Percentiles rank a stretch among this genome's conserved stretches.
Conservation (phyloP, 106 monocot species). For the Allium sativum region DNA sequence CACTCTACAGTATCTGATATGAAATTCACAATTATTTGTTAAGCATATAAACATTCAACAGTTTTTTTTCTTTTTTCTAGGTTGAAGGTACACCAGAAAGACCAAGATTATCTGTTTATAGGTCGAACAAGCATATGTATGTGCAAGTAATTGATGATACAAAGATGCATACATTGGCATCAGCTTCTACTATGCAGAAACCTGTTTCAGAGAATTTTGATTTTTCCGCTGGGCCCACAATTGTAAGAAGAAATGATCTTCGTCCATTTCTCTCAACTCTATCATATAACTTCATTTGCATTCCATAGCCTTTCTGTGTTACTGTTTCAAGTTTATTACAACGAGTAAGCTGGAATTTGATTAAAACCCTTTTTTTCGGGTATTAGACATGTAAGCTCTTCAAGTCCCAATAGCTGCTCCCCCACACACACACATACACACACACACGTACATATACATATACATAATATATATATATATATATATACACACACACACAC, state of each 20-base stretch:
- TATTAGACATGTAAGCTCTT: no score
- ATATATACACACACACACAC: no score
- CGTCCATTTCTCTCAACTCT: neutral
- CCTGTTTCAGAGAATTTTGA: slow-evolving; percentile 41
- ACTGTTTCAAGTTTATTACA: slow-evolving; percentile 5
- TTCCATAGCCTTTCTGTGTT: neutral
- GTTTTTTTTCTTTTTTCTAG: slow-evolving; percentile 18
- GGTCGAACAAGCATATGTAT: slow-evolving; percentile 90
- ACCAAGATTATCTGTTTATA: slow-evolving; percentile 76
- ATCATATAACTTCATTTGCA: no score
- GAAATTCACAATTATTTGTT: no score
- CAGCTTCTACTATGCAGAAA: slow-evolving; percentile 95
- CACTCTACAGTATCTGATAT: no score
- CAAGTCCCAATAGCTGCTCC: no score
- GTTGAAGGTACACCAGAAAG: slow-evolving; percentile 93
- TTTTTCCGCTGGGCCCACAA: slow-evolving; percentile 67
- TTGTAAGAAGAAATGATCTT: slow-evolving; percentile 42
- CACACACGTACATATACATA: no score
- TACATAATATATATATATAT: no score
- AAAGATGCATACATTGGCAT: slow-evolving; percentile 79
- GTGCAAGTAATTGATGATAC: slow-evolving; percentile 94
- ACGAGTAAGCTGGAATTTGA: no score
- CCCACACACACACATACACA: no score
- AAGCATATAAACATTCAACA: neutral
- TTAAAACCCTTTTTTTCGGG: no score